phyloP scores from a whole-genome alignment of 495 filamentous ascomycete genomes.

The Penicillium canariense region DNA sequence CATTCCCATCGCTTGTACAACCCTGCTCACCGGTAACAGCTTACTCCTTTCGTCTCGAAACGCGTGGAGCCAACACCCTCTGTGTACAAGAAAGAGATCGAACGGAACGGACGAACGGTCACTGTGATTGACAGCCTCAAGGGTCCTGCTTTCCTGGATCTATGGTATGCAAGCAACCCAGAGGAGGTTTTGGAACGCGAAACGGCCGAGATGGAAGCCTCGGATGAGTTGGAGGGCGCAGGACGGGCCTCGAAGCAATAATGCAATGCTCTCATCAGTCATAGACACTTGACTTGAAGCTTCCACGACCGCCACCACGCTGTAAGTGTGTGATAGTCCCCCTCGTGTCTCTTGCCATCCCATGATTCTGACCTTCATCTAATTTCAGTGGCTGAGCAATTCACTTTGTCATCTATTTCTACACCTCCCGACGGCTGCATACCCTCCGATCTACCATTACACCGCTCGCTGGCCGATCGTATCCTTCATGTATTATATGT shows the following conservation, averaged over 20 bases:
- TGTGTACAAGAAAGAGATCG: conserved; percentile 37
- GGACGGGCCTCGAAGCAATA: conserved; percentile 1
- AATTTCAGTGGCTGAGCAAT: background rate
- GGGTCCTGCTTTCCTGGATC: conserved; percentile 38
- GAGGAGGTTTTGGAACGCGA: conserved; percentile 34
- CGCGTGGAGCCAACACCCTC: conserved; percentile 48
- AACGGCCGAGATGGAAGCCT: conserved; percentile 19
- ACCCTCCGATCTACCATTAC: conserved; percentile 8
- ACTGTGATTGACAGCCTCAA: conserved; percentile 32
- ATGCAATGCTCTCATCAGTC: background rate
- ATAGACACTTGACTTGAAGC: background rate
- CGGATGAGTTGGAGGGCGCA: background rate
- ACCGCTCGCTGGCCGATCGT: conserved; percentile 27
- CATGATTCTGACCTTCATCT: background rate
- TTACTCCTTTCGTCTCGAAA: conserved; percentile 82
- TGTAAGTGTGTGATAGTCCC: background rate
- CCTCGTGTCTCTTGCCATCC: too few species aligned
- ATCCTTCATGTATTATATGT: conserved; percentile 29
- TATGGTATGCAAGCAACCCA: conserved; percentile 40
- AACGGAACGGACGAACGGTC: conserved; percentile 23
- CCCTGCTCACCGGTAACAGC: conserved; percentile 42
- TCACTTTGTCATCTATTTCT: background rate
- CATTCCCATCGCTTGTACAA: background rate
- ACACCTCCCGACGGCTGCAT: background rate
- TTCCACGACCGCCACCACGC: background rate